phyloP scores from a whole-genome alignment of 352 stramenopile genomes.

The Peronospora belbahrii region DNA sequence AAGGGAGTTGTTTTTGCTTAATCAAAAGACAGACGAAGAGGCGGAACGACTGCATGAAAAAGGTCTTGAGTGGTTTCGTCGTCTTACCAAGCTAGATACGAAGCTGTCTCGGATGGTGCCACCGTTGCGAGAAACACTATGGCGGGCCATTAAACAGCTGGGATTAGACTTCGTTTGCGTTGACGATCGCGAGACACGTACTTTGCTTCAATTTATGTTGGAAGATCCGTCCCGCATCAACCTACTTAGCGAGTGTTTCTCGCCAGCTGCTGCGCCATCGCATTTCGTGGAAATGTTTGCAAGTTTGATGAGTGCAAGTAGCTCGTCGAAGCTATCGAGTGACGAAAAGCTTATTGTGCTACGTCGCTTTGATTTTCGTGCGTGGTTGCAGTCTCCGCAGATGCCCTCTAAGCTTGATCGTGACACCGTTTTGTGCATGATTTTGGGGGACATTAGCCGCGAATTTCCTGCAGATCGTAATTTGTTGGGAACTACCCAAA shows the following conservation, averaged over 20 bases:
- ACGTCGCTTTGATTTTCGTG: constrained; percentile 65
- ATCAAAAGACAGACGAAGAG: constrained; percentile 29
- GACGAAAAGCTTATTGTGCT: constrained; percentile 71
- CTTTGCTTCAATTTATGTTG: constrained; percentile 75
- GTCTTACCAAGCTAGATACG: constrained; percentile 71
- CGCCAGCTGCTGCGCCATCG: constrained; percentile 53
- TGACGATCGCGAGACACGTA: constrained; percentile 76
- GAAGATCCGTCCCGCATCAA: constrained; percentile 76
- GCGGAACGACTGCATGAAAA: constrained; percentile 56
- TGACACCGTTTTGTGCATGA: constrained; percentile 71
- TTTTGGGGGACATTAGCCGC: constrained; percentile 59
- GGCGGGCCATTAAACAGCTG: constrained; percentile 76
- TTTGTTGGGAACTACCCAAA: constrained; percentile 10
- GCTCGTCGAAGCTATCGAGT: constrained; percentile 52
- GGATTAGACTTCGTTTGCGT: constrained; percentile 73
- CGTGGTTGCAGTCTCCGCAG: constrained; percentile 51
- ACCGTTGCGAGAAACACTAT: constrained; percentile 73
- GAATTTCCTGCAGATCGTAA: constrained; percentile 44
- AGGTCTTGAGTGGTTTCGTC: constrained; percentile 76
- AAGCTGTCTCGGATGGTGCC: constrained; percentile 78
- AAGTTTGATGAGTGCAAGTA: constrained; percentile 72
- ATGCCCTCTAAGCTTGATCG: constrained; percentile 70
- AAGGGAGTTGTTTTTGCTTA: constrained; percentile 3
- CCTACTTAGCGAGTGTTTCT: constrained; percentile 78
- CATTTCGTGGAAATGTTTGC: constrained; percentile 86